Conservation (phyloP, 148 eudicot genomes). For the Nepenthes gracilis region DNA sequence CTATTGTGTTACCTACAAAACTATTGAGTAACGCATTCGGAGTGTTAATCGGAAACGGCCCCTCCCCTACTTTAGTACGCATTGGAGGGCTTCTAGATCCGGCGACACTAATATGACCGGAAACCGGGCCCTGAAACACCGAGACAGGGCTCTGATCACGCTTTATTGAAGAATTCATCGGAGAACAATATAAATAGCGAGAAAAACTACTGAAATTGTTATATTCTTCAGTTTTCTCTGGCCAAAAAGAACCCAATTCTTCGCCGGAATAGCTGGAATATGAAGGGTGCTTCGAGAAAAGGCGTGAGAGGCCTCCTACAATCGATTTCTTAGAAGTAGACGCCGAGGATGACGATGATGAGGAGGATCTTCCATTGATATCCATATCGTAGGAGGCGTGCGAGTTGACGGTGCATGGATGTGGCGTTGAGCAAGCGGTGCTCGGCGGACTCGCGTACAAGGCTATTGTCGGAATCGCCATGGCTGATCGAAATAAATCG, state of each 20-base stretch:
- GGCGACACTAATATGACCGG: conserved; percentile 22
- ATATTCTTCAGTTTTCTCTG: conserved; percentile 28
- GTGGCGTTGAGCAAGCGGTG: conserved; percentile 48
- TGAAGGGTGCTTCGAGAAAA: conserved; percentile 37
- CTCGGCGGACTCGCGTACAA: conserved; percentile 70
- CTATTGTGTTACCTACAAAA: conserved; percentile 40
- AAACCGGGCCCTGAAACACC: conserved; percentile 55
- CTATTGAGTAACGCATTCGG: conserved; percentile 47
- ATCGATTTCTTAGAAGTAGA: conserved; percentile 37
- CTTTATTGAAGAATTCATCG: conserved; percentile 38
- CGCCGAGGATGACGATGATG: conserved; percentile 40
- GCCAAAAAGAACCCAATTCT: conserved; percentile 27
- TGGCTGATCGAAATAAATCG: conserved; percentile 10
- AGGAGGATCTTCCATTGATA: conserved; percentile 28
- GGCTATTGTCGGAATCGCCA: conserved; percentile 87
- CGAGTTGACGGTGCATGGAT: conserved; percentile 44
- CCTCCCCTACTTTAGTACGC: conserved; percentile 22
- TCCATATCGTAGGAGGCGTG: conserved; percentile 61
- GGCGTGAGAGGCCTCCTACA: conserved; percentile 52
- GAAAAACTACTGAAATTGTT: conserved; percentile 31
- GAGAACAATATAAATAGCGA: conserved; percentile 24
- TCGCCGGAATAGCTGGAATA: conserved; percentile 31
- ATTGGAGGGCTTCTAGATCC: conserved; percentile 39
- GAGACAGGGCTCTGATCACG: conserved; percentile 82
- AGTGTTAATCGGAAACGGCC: conserved; percentile 20